These are phyloP conservation scores for Cryptococcus deneoformans DNA, from an alignment of 1,284 basidiomycete species.

Conservation along the genomic window DNA sequence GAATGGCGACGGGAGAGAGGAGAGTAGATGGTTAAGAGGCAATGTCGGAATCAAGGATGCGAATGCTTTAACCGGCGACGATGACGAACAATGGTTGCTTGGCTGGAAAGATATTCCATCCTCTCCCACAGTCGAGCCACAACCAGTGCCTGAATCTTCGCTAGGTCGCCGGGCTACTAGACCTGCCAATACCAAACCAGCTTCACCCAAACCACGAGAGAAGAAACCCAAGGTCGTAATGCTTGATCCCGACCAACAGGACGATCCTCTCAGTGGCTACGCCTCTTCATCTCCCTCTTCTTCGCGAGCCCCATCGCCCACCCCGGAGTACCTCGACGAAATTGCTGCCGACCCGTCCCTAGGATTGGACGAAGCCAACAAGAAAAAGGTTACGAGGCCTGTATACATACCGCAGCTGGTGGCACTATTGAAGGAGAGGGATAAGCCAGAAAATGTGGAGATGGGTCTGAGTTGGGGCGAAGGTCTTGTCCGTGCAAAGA, in stretches of 20 bases:
- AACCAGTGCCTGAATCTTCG: background rate
- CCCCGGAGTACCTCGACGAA: slow-evolving; percentile 71
- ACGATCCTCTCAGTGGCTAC: slow-evolving; percentile 80
- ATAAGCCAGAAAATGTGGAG: slow-evolving; percentile 71
- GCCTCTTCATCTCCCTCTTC: slow-evolving; percentile 60
- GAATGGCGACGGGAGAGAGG: slow-evolving; percentile 62
- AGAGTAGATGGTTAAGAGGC: slow-evolving; percentile 60
- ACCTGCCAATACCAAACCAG: background rate
- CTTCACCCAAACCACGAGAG: slow-evolving; percentile 9
- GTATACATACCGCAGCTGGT: slow-evolving; percentile 80
- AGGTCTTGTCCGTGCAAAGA: slow-evolving; percentile 74
- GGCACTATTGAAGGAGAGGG: slow-evolving; percentile 64
- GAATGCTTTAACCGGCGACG: slow-evolving; percentile 48
- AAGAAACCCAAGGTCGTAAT: slow-evolving; percentile 31
- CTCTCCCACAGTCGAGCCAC: background rate
- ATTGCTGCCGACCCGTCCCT: slow-evolving; percentile 82
- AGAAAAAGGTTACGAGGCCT: slow-evolving; percentile 66
- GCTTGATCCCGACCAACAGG: slow-evolving; percentile 53
- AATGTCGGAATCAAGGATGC: slow-evolving; percentile 57
- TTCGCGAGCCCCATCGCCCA: slow-evolving; percentile 74
- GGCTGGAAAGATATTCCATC: slow-evolving; percentile 27
- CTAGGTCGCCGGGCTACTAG: too few relatives aligned
- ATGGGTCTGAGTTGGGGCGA: slow-evolving; percentile 75
- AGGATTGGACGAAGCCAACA: slow-evolving; percentile 41
- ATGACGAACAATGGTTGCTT: slow-evolving; percentile 26